phyloP scores from a whole-genome alignment of 768 basidiomycete species.

The Collybia mongolica region DNA sequence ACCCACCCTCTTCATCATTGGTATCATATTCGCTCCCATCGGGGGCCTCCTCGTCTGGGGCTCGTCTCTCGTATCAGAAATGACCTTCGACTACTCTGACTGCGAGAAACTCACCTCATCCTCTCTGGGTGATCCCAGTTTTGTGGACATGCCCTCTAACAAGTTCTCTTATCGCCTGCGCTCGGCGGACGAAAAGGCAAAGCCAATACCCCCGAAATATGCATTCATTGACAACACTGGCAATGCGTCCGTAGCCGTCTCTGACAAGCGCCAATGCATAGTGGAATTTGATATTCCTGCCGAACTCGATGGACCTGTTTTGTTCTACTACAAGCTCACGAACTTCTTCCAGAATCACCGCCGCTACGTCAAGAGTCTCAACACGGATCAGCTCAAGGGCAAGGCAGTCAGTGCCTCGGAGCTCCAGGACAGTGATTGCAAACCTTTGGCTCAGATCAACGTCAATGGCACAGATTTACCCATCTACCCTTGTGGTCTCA shows the following conservation, averaged over 20 bases:
- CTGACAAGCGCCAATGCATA: constrained; percentile 59
- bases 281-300: constrained; percentile 84
- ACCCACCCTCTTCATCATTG: constrained; percentile 94
- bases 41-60: constrained; percentile 96
- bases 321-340: constrained; percentile 95
- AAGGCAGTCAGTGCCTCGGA: constrained; percentile 43
- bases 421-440: constrained; percentile 79
- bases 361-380: constrained; percentile 90
- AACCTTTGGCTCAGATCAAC: constrained; percentile 68
- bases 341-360: constrained; percentile 99
- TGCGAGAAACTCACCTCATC: constrained; percentile 68
- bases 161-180: constrained; percentile 68
- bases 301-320: constrained; percentile 69
- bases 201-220: constrained; percentile 63
- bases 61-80: constrained; percentile 75
- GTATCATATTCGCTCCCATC: constrained; percentile 93
- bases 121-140: constrained; percentile 33
- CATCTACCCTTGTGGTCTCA: constrained; percentile 94
- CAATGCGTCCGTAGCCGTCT: constrained; percentile 39
- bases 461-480: constrained; percentile 33
- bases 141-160: constrained; percentile 58
- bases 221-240: constrained; percentile 66
- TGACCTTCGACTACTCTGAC: constrained; percentile 92
- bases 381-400: constrained; percentile 84
- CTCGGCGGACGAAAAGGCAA: constrained; percentile 49